A percentile compares a stretch with the other conserved stretches of the same genome.
Conservation (phyloP, 805 yeast species). For the Nadsonia fulvescens region DNA sequence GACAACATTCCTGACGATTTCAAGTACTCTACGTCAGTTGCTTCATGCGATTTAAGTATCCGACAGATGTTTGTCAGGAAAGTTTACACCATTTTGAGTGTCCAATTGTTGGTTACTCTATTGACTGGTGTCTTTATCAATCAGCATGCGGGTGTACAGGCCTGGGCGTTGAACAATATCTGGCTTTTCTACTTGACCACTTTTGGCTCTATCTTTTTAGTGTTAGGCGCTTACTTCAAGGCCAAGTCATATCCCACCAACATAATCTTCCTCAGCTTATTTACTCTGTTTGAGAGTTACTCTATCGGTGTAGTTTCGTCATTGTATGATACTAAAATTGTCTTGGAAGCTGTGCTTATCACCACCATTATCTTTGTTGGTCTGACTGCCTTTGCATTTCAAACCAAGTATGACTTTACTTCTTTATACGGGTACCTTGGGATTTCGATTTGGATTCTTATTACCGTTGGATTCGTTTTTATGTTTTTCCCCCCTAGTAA, state of each 20-base stretch:
- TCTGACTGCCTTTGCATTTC: slow-evolving; percentile 58
- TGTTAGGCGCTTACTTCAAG: slow-evolving; percentile 44
- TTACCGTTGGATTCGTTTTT: slow-evolving; percentile 54
- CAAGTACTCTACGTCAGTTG: slow-evolving; percentile 61
- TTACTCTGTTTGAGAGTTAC: slow-evolving; percentile 62
- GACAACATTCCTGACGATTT: slow-evolving; percentile 38
- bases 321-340: slow-evolving; percentile 40
- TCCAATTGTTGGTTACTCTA: slow-evolving; percentile 48
- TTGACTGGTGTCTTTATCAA: slow-evolving; percentile 35
- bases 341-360: slow-evolving; percentile 52
- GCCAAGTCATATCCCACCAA: slow-evolving; percentile 56
- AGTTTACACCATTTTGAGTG: slow-evolving; percentile 53
- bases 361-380: slow-evolving; percentile 62
- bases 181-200: slow-evolving; percentile 43
- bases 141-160: slow-evolving; percentile 25
- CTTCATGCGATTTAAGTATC: slow-evolving; percentile 57
- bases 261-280: slow-evolving; percentile 37
- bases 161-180: slow-evolving; percentile 38
- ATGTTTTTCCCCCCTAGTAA: slow-evolving; percentile 45
- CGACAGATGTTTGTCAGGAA: slow-evolving; percentile 63
- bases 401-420: slow-evolving; percentile 57
- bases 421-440: slow-evolving; percentile 44
- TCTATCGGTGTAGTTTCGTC: slow-evolving; percentile 51
- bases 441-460: slow-evolving; percentile 43
- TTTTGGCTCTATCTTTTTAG: slow-evolving; percentile 41